Base-by-base conservation (phyloP, 768 basidiomycete species). In the Favolaschia claudopus region DNA sequence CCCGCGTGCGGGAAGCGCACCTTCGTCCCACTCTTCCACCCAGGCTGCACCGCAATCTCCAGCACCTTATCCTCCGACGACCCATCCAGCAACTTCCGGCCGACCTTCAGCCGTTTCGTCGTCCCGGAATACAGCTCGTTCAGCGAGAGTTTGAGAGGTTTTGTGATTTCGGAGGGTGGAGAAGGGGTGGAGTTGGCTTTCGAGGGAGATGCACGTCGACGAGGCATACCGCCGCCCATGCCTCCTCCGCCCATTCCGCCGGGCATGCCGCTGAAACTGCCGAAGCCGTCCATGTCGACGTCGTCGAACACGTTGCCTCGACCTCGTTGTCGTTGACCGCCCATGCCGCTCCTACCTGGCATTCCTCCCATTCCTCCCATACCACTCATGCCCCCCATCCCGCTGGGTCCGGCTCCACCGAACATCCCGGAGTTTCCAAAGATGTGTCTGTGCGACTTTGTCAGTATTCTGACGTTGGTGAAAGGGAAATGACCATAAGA, bases 11-110 rank as follows among this genome's bases (percentile, higher is more conserved):
- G 86, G 75, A 96, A 98, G 37, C 93, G 88, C 58, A 99, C 84
- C 77, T 96, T 97, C 17, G 96, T 98, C 0, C 96, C 96, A 60
- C 86, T 86, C 82, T 98, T 98, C 95, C 95, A 99, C 1, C 96
- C 96, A 0, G 96, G 93, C 63, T 84, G 82, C 22, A 93, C 82
- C 31, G 83, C 79, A 67, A 94, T 88, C 67, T 94, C 93, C 50
- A 94, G 85, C 7, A 93, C 85, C 72, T 92, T 93, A 62, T 95
- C 93, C 73, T 97, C 93, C 17, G 87, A 87, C 17, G 79, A 75
- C 1, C 96, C 93, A 49, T 83, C 79, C n/a, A 88, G 73, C 40
- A 89, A 75, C 64, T 84, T 83, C 49, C 95, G 87, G 7, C 88
- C 87, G 54, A 99, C 86, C 72, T 94, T 95, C 49, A 99, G 84